Conservation (phyloP, 169 alveolate genomes). For the Babesia sp. region DNA sequence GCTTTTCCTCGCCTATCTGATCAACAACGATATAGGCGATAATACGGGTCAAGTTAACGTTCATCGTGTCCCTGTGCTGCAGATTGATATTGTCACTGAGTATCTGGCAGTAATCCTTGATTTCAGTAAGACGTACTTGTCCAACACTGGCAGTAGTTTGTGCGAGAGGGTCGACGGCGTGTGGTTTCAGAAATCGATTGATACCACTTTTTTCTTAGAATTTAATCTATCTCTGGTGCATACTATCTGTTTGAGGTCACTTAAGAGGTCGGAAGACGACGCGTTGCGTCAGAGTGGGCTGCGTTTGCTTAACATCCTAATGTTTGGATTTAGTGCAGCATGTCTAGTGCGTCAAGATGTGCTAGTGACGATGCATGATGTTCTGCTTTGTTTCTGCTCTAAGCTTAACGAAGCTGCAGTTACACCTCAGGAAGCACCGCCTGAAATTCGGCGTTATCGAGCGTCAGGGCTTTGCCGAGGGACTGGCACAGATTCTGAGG, state of each 20-base stretch:
- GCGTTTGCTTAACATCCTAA: slow-evolving; percentile 15
- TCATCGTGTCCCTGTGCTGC: not conserved
- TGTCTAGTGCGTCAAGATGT: not conserved
- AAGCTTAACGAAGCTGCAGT: slow-evolving; percentile 12
- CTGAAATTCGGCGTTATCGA: slow-evolving; percentile 9
- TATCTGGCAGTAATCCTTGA: slow-evolving; percentile 20
- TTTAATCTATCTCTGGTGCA: slow-evolving; percentile 12
- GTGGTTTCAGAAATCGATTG: not conserved
- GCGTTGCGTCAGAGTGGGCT: slow-evolving; percentile 15
- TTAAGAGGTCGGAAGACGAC: slow-evolving; percentile 1
- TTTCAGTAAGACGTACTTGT: not conserved
- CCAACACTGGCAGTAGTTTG: not conserved
- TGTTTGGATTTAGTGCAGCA: slow-evolving; percentile 9
- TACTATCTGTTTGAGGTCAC: not conserved
- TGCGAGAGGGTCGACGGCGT: slow-evolving; percentile 2
- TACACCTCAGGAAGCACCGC: not conserved
- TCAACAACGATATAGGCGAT: not conserved
- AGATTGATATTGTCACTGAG: slow-evolving; percentile 29
- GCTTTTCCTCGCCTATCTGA: slow-evolving; percentile 17
- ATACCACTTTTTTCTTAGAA: not conserved
- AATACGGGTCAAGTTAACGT: not conserved
- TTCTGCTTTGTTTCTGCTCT: not conserved
- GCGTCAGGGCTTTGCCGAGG: slow-evolving; percentile 4
- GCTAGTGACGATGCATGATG: not conserved
- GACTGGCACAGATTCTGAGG: not conserved